These are phyloP conservation scores for Lippia alba DNA, from an alignment of 305 asterid species.

Conservation along the genomic window DNA sequence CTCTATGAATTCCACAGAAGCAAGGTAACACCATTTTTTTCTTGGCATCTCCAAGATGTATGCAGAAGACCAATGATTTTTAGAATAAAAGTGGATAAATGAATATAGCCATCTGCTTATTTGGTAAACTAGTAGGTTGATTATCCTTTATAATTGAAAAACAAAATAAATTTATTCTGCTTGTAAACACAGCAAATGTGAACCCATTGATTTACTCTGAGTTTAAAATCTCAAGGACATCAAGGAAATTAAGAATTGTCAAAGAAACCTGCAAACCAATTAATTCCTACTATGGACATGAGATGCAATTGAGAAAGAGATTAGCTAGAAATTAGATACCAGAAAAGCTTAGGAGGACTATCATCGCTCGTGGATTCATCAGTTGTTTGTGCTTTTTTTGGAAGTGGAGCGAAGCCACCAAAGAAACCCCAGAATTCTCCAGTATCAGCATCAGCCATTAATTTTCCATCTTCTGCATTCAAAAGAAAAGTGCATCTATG, in stretches of 20 bases:
- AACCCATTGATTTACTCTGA: neutral
- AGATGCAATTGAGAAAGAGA: constrained; percentile 33
- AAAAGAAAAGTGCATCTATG: constrained; percentile 34
- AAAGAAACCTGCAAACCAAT: constrained; percentile 7
- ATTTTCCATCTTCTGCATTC: constrained; percentile 87
- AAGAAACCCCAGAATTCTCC: constrained; percentile 98
- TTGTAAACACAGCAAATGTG: constrained; percentile 7
- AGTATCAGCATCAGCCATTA: constrained; percentile 96
- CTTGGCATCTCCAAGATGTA: constrained; percentile 5
- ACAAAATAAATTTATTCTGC: neutral
- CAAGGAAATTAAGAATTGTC: neutral
- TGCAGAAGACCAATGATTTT: neutral
- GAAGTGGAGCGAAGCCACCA: constrained; percentile 99
- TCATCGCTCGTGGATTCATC: constrained; percentile 50
- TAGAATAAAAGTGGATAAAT: too few species aligned
- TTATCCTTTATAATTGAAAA: constrained; percentile 18
- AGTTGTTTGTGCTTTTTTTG: constrained; percentile 61
- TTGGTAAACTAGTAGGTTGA: constrained; percentile 6
- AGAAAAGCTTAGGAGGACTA: constrained; percentile 62
- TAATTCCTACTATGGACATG: constrained; percentile 24
- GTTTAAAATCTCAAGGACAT: constrained; percentile 5
- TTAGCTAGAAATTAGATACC: constrained; percentile 53
- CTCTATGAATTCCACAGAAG: constrained; percentile 10
- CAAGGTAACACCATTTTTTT: constrained; percentile 6
- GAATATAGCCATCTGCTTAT: constrained; percentile 17